Evolutionary conservation across 2,329 filamentous ascomycete species (phyloP).

Genomic region (Uncinocarpus reesii): DNA sequence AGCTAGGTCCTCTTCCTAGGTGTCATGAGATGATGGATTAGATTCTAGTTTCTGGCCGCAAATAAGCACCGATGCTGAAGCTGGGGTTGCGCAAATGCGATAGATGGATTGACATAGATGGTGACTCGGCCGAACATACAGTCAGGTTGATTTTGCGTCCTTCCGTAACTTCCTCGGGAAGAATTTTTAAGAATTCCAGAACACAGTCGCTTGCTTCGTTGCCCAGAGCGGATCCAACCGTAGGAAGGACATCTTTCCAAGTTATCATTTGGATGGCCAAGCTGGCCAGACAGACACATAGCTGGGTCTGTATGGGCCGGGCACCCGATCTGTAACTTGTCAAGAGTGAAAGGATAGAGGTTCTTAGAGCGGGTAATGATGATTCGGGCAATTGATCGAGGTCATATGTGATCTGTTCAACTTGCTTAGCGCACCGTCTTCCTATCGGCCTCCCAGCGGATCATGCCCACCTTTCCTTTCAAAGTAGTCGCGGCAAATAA

Average conservation of each 20-base stretch:
- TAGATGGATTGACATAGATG: slow-evolving; percentile 38
- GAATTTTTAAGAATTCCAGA: slow-evolving; percentile 88
- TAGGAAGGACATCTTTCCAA: slow-evolving; percentile 85
- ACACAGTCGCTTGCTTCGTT: slow-evolving; percentile 68
- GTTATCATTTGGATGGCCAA: slow-evolving; percentile 90
- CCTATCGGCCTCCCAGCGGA: slow-evolving; percentile 3
- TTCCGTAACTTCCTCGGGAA: slow-evolving; percentile 97
- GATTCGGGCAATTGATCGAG: slow-evolving; percentile 72
- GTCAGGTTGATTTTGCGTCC: slow-evolving; percentile 98
- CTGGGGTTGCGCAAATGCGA: slow-evolving; percentile 29
- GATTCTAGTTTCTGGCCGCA: slow-evolving; percentile 30
- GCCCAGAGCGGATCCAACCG: slow-evolving; percentile 66
- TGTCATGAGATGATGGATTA: slow-evolving; percentile 40
- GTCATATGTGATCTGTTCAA: slow-evolving; percentile 84
- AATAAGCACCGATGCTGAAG: slow-evolving; percentile 19
- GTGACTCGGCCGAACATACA: slow-evolving; percentile 64
- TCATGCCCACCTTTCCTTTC: slow-evolving; percentile 81
- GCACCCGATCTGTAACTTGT: slow-evolving; percentile 72
- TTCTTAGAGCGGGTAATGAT: slow-evolving; percentile 65
- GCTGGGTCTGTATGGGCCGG: slow-evolving; percentile 73
- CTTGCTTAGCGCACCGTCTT: slow-evolving; percentile 4
- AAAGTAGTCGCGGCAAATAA: slow-evolving; percentile 93
- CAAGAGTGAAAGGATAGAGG: slow-evolving; percentile 71
- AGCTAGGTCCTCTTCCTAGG: slow-evolving; percentile 86
- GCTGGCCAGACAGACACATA: slow-evolving; percentile 89